These are phyloP conservation scores for Lichtheimia ramosa DNA, from an alignment of 371 early-diverging fungal genomes.

Conservation along the genomic window DNA sequence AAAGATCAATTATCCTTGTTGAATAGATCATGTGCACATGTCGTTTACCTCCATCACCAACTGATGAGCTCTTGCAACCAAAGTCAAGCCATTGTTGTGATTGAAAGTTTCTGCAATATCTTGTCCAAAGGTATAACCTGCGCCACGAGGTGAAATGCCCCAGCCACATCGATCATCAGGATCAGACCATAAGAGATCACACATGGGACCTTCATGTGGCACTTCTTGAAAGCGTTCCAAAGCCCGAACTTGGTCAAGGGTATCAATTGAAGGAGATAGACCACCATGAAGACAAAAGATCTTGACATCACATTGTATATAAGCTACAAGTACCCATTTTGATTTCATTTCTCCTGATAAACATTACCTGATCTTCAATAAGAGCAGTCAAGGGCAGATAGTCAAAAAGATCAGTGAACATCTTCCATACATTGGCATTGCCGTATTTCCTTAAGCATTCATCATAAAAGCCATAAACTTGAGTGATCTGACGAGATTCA, in stretches of 20 bases:
- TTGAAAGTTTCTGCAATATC: conserved; percentile 97
- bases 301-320: conserved; percentile 11
- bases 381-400: conserved; percentile 96
- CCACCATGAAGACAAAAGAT: conserved; percentile 99
- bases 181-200: conserved; percentile 98
- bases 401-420: conserved; percentile 98
- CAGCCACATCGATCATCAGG: conserved; percentile 98
- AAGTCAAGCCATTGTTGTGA: conserved; percentile 91
- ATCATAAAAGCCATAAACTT: conserved; percentile 99
- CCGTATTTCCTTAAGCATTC: conserved; percentile 94
- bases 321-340: background rate
- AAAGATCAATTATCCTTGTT: background rate
- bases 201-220: conserved; percentile 98
- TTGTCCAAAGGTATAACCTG: conserved; percentile 98
- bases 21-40: background rate
- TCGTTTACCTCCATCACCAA: conserved; percentile 69
- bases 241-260: conserved; percentile 96
- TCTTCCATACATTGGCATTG: conserved; percentile 98
- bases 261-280: conserved; percentile 95
- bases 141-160: conserved; percentile 97
- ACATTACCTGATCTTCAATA: conserved; percentile 46
- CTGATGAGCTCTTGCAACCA: conserved; percentile 97
- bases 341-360: background rate
- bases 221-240: conserved; percentile 98
- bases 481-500: conserved; percentile 97